Evolutionary conservation across 306 rosid species (phyloP), one percentile per base, ranked within the genome.

Genomic region (Delonix regia): DNA sequence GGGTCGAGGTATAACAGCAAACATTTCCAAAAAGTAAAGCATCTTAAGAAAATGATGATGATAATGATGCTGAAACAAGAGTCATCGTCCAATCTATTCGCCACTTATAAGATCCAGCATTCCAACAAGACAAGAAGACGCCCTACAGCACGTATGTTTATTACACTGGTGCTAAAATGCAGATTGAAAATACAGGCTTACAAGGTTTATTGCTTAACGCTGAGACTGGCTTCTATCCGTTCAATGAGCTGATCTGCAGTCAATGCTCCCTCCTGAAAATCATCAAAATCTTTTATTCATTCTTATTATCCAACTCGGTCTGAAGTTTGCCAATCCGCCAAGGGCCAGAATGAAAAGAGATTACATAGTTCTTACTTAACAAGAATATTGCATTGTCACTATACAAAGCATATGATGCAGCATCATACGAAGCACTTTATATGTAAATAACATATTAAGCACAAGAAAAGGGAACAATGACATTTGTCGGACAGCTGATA

Each of bases 241-340:
- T 92, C 86, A 51, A 88, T 74, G 18, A 95, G 94, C 81, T 95
- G 93, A 77, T 85, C 82, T 33, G 92, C 98, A 47, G 76, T 48
- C 81, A 92, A 59, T 53, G 99, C 99, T 55, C 99, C 99, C 89
- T 95, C 99, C 98, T 95, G 87, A 70, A 83, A 78, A 57, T 71
- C 42, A 80, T 41, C 7, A 59, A 69, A 66, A 83, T 18, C 63
- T 61, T n/a, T 62, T 24, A 13, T 13, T 5, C 4, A 11, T 16
- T 42, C 14, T 45, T 19, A 25, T 76, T 28, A 28, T 12, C 22
- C 39, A 56, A 78, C 21, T 25, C 41, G 22, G 21, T 52, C 33
- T 28, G 44, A 62, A 62, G 44, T 33, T 33, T 16, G 44, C 7
- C 36, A 62, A 8, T 62, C 45, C 3, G 25, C 13, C 8, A 7